phyloP scores from a whole-genome alignment of 2,329 filamentous ascomycete species.

The Aureobasidium zeae region DNA sequence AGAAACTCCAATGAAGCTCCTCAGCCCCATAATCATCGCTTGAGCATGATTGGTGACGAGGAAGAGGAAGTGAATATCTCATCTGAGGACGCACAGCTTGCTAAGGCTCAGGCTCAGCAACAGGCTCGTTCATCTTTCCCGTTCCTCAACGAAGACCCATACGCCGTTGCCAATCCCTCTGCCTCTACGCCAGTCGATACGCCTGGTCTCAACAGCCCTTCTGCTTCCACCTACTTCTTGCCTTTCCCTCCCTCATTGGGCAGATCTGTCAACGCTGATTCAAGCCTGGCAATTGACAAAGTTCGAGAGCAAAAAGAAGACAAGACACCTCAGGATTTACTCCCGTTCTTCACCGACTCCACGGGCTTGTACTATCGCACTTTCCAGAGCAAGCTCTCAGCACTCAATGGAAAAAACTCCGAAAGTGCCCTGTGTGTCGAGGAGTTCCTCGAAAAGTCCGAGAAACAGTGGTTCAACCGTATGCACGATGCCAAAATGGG shows the following conservation, averaged over 20 bases:
- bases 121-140: slow-evolving; percentile 10
- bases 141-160: slow-evolving; percentile 11
- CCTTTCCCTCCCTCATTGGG: slow-evolving; percentile 8
- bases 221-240: slow-evolving; percentile 10
- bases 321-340: slow-evolving; percentile 55
- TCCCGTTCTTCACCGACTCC: slow-evolving; percentile 58
- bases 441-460: slow-evolving; percentile 53
- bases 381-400: slow-evolving; percentile 50
- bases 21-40: slow-evolving; percentile 17
- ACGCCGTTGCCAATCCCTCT: not conserved
- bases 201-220: slow-evolving; percentile 6
- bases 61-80: slow-evolving; percentile 27
- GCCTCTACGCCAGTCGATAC: slow-evolving; percentile 1
- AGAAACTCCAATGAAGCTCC: slow-evolving; percentile 23
- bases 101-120: slow-evolving; percentile 19
- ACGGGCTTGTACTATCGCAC: slow-evolving; percentile 51
- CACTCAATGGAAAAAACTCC: slow-evolving; percentile 48
- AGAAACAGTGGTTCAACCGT: slow-evolving; percentile 57
- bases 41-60: slow-evolving; percentile 24
- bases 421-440: slow-evolving; percentile 54
- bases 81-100: slow-evolving; percentile 25
- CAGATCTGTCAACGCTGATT: not conserved
- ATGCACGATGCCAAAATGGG: slow-evolving; percentile 52
- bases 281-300: slow-evolving; percentile 43
- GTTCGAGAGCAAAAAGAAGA: slow-evolving; percentile 54